Conservation (phyloP, 2,329 filamentous ascomycete genomes). For the Microdochium bolleyi region DNA sequence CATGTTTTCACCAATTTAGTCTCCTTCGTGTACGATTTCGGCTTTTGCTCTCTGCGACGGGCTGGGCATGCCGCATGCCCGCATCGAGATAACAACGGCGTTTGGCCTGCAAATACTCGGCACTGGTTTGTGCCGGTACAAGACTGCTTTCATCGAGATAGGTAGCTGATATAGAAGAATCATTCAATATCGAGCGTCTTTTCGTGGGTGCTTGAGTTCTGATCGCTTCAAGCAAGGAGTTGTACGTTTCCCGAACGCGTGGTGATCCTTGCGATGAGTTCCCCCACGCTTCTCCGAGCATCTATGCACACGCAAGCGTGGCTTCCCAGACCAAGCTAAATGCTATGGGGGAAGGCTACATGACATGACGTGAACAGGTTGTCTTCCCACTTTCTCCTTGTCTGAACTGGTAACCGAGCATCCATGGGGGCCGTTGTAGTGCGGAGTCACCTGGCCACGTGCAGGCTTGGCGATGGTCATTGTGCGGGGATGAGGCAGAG, state of each 20-base stretch:
- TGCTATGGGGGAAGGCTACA: too few species aligned
- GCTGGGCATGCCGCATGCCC: background rate
- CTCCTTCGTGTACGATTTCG: constrained; percentile 1
- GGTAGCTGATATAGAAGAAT: background rate
- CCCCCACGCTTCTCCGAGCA: too few species aligned
- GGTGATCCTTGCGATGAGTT: too few species aligned
- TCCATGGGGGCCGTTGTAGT: background rate
- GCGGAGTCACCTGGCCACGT: background rate
- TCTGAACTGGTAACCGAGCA: too few species aligned
- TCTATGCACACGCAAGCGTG: too few species aligned
- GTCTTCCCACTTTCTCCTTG: background rate
- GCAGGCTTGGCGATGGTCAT: background rate
- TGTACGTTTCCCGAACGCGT: too few species aligned
- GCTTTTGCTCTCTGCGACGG: background rate
- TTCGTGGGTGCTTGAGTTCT: background rate
- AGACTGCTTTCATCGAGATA: background rate
- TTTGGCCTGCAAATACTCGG: background rate
- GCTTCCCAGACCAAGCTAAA: too few species aligned
- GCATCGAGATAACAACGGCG: background rate
- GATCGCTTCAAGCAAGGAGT: too few species aligned
- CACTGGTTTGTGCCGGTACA: background rate
- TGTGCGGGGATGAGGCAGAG: background rate
- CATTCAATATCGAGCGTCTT: background rate
- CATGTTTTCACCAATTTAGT: background rate
- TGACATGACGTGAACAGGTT: too few species aligned